Evolutionary conservation across 2,329 filamentous ascomycete genomes (phyloP).

Genomic region (Monosporascus sp.): DNA sequence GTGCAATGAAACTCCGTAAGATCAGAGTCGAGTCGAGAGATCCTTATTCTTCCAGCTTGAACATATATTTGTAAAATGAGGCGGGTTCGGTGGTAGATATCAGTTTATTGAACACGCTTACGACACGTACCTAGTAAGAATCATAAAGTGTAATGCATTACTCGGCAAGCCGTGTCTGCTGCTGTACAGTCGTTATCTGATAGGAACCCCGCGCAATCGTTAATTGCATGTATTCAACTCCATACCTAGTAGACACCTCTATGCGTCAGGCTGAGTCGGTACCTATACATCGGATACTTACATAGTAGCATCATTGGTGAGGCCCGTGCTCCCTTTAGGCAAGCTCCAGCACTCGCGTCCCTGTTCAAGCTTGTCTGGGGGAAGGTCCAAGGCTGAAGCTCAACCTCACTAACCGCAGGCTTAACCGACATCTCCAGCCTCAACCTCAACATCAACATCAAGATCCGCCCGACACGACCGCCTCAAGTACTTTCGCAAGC

Average conservation of each 20-base stretch:
- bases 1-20: conserved; percentile 11
- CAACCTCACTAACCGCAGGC: conserved; percentile 11
- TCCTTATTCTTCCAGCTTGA: no score
- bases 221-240: no score
- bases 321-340: conserved; percentile 29
- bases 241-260: no score
- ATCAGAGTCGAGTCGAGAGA: not conserved
- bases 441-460: not conserved
- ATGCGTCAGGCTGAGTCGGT: no score
- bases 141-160: no score
- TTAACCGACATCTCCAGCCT: conserved; percentile 4
- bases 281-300: not conserved
- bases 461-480: not conserved
- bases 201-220: no score
- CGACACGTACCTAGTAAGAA: no score
- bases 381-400: conserved; percentile 7
- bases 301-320: not conserved
- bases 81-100: no score
- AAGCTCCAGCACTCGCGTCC: conserved; percentile 45
- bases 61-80: no score
- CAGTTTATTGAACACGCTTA: no score
- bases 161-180: no score
- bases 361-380: conserved; percentile 8
- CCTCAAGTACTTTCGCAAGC: not conserved
- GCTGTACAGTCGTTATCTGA: no score